Percentiles rank a stretch among this genome's conserved stretches.
These are phyloP conservation scores for Cryptococcus sp. DNA, from an alignment of 1,284 basidiomycete genomes.

Conservation along the genomic window DNA sequence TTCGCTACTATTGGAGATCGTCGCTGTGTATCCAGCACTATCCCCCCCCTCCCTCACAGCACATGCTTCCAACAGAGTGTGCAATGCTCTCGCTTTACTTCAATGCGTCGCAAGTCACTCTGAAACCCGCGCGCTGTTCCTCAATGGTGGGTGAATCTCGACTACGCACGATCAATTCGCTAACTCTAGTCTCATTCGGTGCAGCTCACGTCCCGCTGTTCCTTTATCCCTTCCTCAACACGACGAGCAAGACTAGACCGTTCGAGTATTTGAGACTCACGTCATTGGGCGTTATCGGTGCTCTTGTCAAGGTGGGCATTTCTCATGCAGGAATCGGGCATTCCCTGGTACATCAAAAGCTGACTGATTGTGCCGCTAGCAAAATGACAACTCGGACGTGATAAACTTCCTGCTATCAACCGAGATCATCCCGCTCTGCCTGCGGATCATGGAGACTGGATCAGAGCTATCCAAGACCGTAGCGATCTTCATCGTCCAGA, in stretches of 20 bases:
- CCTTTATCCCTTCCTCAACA: conserved; percentile 98
- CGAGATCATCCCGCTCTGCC: conserved; percentile 98
- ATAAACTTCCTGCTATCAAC: conserved; percentile 99
- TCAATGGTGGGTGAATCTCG: conserved; percentile 67
- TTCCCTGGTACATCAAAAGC: background rate
- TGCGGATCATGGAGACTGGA: conserved; percentile 99
- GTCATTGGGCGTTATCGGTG: conserved; percentile 96
- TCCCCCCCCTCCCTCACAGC: conserved; percentile 96
- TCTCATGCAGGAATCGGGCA: background rate
- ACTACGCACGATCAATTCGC: background rate
- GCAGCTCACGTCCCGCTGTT: conserved; percentile 97
- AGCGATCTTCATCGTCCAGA: conserved; percentile 99
- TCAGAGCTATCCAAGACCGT: conserved; percentile 99
- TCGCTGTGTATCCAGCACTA: conserved; percentile 95
- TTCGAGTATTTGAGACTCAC: conserved; percentile 99
- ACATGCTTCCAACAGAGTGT: conserved; percentile 98
- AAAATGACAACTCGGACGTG: conserved; percentile 98
- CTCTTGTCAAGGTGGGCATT: conserved; percentile 76
- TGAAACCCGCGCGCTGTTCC: conserved; percentile 87
- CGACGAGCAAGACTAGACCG: conserved; percentile 96
- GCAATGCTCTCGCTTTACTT: conserved; percentile 94
- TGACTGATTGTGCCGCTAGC: conserved; percentile 52
- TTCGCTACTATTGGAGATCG: conserved; percentile 96
- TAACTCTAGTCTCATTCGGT: background rate
- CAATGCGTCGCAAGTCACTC: conserved; percentile 97